phyloP scores from a whole-genome alignment of 129 eudicot genomes.

The Ambrosia artemisiifolia region DNA sequence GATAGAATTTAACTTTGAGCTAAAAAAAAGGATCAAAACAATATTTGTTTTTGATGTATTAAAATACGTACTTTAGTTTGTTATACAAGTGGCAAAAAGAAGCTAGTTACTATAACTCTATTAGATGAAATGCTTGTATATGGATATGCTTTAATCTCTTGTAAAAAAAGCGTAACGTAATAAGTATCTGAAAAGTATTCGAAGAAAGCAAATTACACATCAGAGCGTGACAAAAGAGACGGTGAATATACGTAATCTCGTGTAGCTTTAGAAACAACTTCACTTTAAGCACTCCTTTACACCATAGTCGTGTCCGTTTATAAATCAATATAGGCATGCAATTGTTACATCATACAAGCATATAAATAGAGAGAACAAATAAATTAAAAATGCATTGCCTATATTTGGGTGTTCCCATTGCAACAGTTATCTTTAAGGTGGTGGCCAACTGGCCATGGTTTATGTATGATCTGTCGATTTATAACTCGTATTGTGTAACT shows the following conservation, averaged over 20 bases:
- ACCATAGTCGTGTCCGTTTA: not conserved
- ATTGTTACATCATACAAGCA: constrained; percentile 8
- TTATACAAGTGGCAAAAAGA: not conserved
- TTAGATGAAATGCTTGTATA: not conserved
- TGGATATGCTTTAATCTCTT: not conserved
- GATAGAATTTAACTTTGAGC: no score
- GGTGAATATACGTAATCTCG: not conserved
- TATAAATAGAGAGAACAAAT: constrained; percentile 16
- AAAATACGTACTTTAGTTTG: not conserved
- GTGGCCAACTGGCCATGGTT: constrained; percentile 16
- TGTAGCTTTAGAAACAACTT: constrained; percentile 6
- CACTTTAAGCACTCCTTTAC: not conserved
- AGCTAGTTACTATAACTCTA: not conserved
- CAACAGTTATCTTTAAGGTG: constrained; percentile 7
- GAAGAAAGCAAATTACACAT: no score
- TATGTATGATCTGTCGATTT: not conserved
- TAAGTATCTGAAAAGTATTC: no score
- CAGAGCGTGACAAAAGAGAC: not conserved
- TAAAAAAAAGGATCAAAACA: no score
- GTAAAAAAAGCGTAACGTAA: not conserved
- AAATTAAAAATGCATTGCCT: not conserved
- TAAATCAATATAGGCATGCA: not conserved
- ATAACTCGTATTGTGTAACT: not conserved
- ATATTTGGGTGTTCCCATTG: constrained; percentile 10
- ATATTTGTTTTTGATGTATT: no score